Conservation (phyloP, 495 filamentous ascomycete genomes). For the Annulohypoxylon nitens region DNA sequence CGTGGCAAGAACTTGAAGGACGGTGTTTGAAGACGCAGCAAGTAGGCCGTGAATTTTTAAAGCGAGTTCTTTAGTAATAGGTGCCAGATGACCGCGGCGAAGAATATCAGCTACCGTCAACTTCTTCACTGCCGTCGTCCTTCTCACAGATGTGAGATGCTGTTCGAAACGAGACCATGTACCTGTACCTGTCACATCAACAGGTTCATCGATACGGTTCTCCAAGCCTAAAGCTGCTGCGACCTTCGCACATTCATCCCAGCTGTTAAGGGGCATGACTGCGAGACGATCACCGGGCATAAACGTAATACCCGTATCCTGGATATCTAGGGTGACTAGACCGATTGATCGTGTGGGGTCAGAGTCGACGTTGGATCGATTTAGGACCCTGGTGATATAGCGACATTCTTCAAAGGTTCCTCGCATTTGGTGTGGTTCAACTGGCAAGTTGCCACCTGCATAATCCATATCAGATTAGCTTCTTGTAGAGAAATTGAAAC, state of each 20-base stretch:
- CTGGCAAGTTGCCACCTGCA: conserved; percentile 50
- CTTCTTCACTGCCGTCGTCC: conserved; percentile 41
- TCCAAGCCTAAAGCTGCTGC: conserved; percentile 60
- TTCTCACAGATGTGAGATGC: conserved; percentile 58
- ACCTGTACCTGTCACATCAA: conserved; percentile 48
- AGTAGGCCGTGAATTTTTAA: conserved; percentile 58
- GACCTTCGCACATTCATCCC: conserved; percentile 63
- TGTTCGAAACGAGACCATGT: conserved; percentile 61
- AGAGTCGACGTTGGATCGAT: conserved; percentile 58
- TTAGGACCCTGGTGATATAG: conserved; percentile 57
- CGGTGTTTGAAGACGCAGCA: conserved; percentile 61
- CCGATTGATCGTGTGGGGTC: conserved; percentile 60
- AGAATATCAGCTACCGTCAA: conserved; percentile 63
- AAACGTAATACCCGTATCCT: conserved; percentile 63
- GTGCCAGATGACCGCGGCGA: conserved; percentile 61
- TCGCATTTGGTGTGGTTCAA: conserved; percentile 65
- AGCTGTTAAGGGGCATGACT: conserved; percentile 64
- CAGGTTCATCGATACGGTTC: conserved; percentile 54
- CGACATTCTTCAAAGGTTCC: conserved; percentile 66
- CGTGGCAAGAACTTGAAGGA: conserved; percentile 62
- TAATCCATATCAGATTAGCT: conserved; percentile 7
- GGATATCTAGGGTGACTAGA: conserved; percentile 61
- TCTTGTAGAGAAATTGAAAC: background rate
- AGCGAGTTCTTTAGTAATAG: conserved; percentile 63
- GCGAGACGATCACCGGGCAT: conserved; percentile 64